A percentile compares a stretch with the other conserved stretches of the same genome.
phyloP scores from a whole-genome alignment of 257 asterid genomes.

The Craterostigma plantagineum region DNA sequence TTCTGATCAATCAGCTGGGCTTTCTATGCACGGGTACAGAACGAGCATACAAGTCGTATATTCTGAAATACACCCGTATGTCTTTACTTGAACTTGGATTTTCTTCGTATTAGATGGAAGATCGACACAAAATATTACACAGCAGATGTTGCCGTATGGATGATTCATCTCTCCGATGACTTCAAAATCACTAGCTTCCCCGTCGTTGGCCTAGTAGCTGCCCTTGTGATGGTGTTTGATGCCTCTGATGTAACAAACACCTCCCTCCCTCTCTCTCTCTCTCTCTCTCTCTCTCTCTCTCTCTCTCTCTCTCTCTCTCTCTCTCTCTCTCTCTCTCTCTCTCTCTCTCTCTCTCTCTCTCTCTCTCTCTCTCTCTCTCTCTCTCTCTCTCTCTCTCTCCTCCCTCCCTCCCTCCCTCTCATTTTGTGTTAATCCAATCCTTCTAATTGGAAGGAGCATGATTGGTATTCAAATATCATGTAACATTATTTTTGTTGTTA shows the following conservation, averaged over 20 bases:
- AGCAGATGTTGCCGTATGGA: constrained; percentile 74
- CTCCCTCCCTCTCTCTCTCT: too few relatives aligned
- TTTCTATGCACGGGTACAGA: constrained; percentile 54
- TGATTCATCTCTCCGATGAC: constrained; percentile 49
- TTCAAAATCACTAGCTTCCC: constrained; percentile 34
- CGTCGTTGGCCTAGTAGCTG: constrained; percentile 24
- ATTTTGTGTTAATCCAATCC: too few relatives aligned
- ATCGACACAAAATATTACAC: constrained; percentile 83
- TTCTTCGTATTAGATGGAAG: constrained; percentile 47
- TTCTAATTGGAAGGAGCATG: too few relatives aligned
- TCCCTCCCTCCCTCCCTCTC: too few relatives aligned
- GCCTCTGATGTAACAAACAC: constrained; percentile 42
- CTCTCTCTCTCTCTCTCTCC: too few relatives aligned
- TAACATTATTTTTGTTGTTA: background rate
- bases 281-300: background rate
- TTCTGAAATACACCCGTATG: too few relatives aligned
- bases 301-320: too few relatives aligned
- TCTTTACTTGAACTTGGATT: background rate
- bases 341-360: too few relatives aligned
- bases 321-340: too few relatives aligned
- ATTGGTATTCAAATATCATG: background rate
- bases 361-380: too few relatives aligned
- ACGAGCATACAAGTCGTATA: constrained; percentile 1
- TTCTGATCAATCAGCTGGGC: constrained; percentile 34
- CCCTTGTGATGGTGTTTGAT: constrained; percentile 88